Percentiles rank a stretch among this genome's conserved stretches.
These are phyloP conservation scores for Parmelia sp. DNA, from an alignment of 495 filamentous ascomycete genomes.

Conservation along the genomic window DNA sequence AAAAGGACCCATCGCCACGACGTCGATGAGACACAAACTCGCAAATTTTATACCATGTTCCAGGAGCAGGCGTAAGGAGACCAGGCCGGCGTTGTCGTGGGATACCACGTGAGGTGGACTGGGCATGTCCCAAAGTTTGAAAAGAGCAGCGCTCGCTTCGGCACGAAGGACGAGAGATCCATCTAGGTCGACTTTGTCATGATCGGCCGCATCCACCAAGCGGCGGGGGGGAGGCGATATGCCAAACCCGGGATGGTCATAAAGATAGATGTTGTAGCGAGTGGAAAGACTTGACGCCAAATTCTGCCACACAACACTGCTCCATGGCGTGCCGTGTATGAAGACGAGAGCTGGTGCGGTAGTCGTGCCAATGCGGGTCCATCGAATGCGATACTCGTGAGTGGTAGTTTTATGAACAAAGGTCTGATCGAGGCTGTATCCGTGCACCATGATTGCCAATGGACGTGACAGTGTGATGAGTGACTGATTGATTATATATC, in stretches of 20 bases:
- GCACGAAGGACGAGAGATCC: conserved; percentile 29
- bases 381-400: conserved; percentile 26
- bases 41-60: conserved; percentile 29
- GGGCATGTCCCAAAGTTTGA: conserved; percentile 23
- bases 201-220: conserved; percentile 17
- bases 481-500: no score
- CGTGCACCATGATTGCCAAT: neutral
- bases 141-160: conserved; percentile 31
- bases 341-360: conserved; percentile 30
- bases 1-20: conserved; percentile 34
- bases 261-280: conserved; percentile 35
- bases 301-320: conserved; percentile 31
- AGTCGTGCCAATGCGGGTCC: conserved; percentile 28
- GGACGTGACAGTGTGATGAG: no score
- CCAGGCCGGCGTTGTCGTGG: conserved; percentile 34
- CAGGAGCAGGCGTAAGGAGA: conserved; percentile 29
- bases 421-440: neutral
- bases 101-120: conserved; percentile 32
- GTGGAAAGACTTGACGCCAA: conserved; percentile 28
- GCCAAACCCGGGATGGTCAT: conserved; percentile 37
- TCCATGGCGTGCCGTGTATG: conserved; percentile 37
- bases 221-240: conserved; percentile 20
- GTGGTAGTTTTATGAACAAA: neutral
- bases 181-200: conserved; percentile 19
- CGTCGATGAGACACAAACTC: conserved; percentile 34